phyloP scores from a whole-genome alignment of 2,329 filamentous ascomycete species.

The Aschersonia sp. region DNA sequence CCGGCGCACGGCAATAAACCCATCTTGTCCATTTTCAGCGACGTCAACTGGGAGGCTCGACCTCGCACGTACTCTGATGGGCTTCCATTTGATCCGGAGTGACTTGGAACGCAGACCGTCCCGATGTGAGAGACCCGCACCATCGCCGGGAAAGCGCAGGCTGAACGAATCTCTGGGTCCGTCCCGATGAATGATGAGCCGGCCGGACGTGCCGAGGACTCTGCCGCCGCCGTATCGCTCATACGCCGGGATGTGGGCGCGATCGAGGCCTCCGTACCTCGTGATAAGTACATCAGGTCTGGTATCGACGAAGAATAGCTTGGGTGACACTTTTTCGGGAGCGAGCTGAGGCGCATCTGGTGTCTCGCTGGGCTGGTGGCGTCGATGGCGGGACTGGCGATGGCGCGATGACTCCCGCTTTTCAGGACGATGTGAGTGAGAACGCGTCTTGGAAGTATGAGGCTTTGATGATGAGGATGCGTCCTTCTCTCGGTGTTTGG shows the following conservation, averaged over 20 bases:
- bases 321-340: slow-evolving; percentile 5
- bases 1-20: slow-evolving; percentile 32
- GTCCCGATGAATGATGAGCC: slow-evolving; percentile 53
- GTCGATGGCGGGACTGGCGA: not conserved
- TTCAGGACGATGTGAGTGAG: not conserved
- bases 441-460: slow-evolving; percentile 5
- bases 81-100: slow-evolving; percentile 18
- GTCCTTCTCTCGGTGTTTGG: slow-evolving; percentile 8
- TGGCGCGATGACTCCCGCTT: not conserved
- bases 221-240: slow-evolving; percentile 52
- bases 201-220: slow-evolving; percentile 50
- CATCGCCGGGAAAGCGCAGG: slow-evolving; percentile 29
- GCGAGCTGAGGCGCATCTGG: not conserved
- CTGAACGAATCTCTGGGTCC: slow-evolving; percentile 41
- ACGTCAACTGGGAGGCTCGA: slow-evolving; percentile 6
- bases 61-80: slow-evolving; percentile 23
- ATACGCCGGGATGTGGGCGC: slow-evolving; percentile 58
- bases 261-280: slow-evolving; percentile 55
- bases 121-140: slow-evolving; percentile 21
- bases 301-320: slow-evolving; percentile 49
- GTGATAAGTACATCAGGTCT: slow-evolving; percentile 66
- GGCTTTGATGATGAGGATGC: not conserved
- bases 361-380: slow-evolving; percentile 1
- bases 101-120: slow-evolving; percentile 29
- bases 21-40: slow-evolving; percentile 16